These are phyloP conservation scores for Colletotrichum trifolii DNA, from an alignment of 2,329 filamentous ascomycete genomes.

Conservation along the genomic window DNA sequence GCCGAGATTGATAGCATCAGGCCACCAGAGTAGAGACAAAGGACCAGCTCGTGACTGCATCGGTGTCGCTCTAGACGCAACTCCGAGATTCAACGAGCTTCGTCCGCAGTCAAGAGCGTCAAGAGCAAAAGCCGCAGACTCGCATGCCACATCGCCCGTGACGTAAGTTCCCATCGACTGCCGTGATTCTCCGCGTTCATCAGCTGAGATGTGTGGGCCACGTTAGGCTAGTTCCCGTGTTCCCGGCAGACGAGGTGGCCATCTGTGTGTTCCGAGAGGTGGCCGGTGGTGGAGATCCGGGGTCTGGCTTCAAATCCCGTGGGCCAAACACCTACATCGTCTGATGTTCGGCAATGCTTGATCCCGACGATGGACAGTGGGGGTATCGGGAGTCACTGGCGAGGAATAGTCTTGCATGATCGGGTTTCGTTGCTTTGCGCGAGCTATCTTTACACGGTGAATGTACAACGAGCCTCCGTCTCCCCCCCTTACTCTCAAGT, in stretches of 20 bases:
- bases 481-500: neutral
- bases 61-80: neutral
- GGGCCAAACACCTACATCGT: slow-evolving; percentile 21
- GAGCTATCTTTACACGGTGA: too few relatives aligned
- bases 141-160: slow-evolving; percentile 16
- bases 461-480: neutral
- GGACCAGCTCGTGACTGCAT: neutral
- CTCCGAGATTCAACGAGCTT: slow-evolving; percentile 21
- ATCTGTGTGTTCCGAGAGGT: slow-evolving; percentile 9
- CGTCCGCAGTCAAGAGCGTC: slow-evolving; percentile 11
- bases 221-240: slow-evolving; percentile 21
- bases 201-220: slow-evolving; percentile 19
- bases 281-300: slow-evolving; percentile 24
- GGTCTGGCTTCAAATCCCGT: slow-evolving; percentile 33
- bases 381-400: slow-evolving; percentile 2
- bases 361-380: neutral
- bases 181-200: slow-evolving; percentile 12
- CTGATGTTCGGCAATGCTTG: slow-evolving; percentile 22
- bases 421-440: neutral
- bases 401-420: neutral
- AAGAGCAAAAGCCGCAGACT: slow-evolving; percentile 29
- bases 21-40: neutral
- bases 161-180: slow-evolving; percentile 14
- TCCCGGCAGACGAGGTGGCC: slow-evolving; percentile 11
- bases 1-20: too few relatives aligned